These are phyloP conservation scores for Selaginella tamariscina DNA, from an alignment of 75 land plant species.

Conservation along the genomic window DNA sequence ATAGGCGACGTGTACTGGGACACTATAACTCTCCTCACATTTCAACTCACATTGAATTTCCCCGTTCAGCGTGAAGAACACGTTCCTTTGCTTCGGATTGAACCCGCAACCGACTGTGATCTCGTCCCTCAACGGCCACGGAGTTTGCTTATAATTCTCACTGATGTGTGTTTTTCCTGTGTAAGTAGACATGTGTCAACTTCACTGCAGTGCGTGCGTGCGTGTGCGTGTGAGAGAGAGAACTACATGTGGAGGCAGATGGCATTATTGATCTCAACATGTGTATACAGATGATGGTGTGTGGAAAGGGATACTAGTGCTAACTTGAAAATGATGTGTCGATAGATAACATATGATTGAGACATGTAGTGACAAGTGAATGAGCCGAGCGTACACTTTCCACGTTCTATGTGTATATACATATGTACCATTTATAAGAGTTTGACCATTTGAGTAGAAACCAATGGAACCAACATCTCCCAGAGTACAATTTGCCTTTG, in stretches of 20 bases:
- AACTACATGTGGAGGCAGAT: too few relatives aligned
- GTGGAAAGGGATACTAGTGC: background rate
- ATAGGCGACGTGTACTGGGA: constrained; percentile 51
- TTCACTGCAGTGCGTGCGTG: too few relatives aligned
- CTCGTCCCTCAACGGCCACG: constrained; percentile 11
- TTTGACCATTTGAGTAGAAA: constrained; percentile 59
- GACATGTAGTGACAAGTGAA: too few relatives aligned
- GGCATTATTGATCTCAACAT: too few relatives aligned
- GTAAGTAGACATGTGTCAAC: too few relatives aligned
- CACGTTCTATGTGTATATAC: too few relatives aligned
- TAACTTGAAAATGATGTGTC: background rate
- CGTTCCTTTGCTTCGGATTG: constrained; percentile 44
- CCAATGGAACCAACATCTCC: constrained; percentile 59
- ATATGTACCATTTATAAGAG: constrained; percentile 69
- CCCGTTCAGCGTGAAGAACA: constrained; percentile 65
- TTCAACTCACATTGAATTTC: constrained; percentile 30
- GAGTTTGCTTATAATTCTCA: background rate
- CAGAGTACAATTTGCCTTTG: background rate
- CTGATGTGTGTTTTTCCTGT: too few relatives aligned
- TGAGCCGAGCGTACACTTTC: background rate
- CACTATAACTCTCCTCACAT: constrained; percentile 35
- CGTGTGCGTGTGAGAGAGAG: too few relatives aligned
- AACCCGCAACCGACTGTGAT: constrained; percentile 79
- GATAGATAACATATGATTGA: too few relatives aligned
- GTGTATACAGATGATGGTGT: too few relatives aligned